Conservation (phyloP, 75 land plant species). For the Larix kaempferi region DNA sequence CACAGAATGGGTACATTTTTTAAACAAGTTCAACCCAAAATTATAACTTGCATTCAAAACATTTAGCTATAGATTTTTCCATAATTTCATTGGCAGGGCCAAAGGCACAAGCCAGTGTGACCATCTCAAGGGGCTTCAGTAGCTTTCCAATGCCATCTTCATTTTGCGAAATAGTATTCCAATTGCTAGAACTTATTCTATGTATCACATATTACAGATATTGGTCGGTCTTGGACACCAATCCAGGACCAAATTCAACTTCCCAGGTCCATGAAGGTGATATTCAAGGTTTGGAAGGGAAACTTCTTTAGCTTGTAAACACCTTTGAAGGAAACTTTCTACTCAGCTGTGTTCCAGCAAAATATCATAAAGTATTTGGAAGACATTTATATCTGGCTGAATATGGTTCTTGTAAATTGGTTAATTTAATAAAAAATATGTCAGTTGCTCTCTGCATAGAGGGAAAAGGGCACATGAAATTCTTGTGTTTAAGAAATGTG, state of each 20-base stretch:
- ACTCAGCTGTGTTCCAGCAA: slow-evolving; percentile 61
- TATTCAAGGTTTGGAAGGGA: slow-evolving; percentile 72
- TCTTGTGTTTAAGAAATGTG: slow-evolving; percentile 42
- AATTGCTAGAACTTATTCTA: too few species aligned
- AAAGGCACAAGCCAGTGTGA: background rate
- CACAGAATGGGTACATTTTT: slow-evolving; percentile 30
- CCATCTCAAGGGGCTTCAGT: background rate
- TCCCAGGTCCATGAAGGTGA: slow-evolving; percentile 79
- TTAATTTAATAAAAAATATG: slow-evolving; percentile 75
- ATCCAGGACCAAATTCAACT: background rate
- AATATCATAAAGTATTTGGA: slow-evolving; percentile 73
- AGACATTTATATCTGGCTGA: slow-evolving; percentile 73
- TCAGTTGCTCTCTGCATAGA: slow-evolving; percentile 54
- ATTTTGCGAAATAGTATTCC: too few species aligned
- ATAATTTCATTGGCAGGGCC: too few species aligned
- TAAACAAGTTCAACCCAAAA: background rate
- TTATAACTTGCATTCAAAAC: background rate
- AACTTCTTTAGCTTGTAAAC: slow-evolving; percentile 67
- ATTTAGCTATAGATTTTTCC: background rate
- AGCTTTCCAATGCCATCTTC: background rate
- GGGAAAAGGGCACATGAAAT: slow-evolving; percentile 54
- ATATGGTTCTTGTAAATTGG: slow-evolving; percentile 74
- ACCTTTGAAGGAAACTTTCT: slow-evolving; percentile 60
- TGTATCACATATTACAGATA: background rate
- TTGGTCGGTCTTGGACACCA: too few species aligned